These are phyloP conservation scores for Coffea canephora DNA, from an alignment of 257 asterid species.

Conservation along the genomic window DNA sequence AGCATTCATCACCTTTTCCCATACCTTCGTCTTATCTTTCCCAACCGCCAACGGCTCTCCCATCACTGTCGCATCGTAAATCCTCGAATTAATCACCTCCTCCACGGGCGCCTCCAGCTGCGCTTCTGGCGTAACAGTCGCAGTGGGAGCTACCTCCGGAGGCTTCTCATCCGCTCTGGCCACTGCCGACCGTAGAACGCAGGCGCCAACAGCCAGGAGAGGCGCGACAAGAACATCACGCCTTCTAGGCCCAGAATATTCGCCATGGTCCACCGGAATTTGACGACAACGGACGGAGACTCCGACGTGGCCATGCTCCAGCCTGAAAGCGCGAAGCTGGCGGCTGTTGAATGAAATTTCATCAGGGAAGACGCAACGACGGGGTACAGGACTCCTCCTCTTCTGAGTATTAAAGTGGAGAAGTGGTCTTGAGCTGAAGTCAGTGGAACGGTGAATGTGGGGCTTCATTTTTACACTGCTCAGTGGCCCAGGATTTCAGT, in stretches of 20 bases:
- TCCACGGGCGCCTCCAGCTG: slow-evolving; percentile 28
- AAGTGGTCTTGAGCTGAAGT: slow-evolving; percentile 13
- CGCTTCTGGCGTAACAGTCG: slow-evolving; percentile 14
- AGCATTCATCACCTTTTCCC: slow-evolving; percentile 84
- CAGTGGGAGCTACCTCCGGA: slow-evolving; percentile 22
- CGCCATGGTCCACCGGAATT: slow-evolving; percentile 18
- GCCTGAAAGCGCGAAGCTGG: slow-evolving; percentile 19
- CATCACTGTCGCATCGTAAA: slow-evolving; percentile 68
- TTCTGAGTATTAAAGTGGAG: not conserved
- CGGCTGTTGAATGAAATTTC: not conserved
- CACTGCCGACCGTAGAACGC: slow-evolving; percentile 53
- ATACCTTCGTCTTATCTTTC: slow-evolving; percentile 45
- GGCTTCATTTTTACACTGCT: slow-evolving; percentile 29
- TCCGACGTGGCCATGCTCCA: slow-evolving; percentile 36
- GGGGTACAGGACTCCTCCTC: not conserved
- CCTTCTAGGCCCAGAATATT: slow-evolving; percentile 36
- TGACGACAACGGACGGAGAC: slow-evolving; percentile 30
- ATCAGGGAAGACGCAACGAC: slow-evolving; percentile 14
- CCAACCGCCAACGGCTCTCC: slow-evolving; percentile 38
- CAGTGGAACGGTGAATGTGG: slow-evolving; percentile 12
- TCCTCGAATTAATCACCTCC: slow-evolving; percentile 65
- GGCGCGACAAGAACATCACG: slow-evolving; percentile 63
- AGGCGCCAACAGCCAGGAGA: slow-evolving; percentile 55
- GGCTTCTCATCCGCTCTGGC: slow-evolving; percentile 71
- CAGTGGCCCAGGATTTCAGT: not conserved